Percentiles rank a stretch among this genome's conserved stretches.
phyloP scores from a whole-genome alignment of 805 yeast genomes.

The Hanseniaspora vineae region DNA sequence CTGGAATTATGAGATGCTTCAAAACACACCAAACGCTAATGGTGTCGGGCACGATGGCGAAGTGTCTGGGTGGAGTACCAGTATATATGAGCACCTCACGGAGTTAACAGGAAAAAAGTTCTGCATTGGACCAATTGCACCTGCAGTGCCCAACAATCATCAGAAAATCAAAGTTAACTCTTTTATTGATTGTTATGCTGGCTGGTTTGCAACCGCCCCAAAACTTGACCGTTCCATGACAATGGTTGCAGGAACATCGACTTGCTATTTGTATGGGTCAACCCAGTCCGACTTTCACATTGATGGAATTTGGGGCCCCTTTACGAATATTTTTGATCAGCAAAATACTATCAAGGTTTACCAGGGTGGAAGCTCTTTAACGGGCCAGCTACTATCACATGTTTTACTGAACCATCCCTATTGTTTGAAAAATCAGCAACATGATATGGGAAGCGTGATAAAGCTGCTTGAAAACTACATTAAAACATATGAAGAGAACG shows the following conservation, averaged over 20 bases:
- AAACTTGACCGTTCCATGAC: slow-evolving; percentile 21
- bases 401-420: slow-evolving; percentile 32
- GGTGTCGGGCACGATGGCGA: slow-evolving; percentile 43
- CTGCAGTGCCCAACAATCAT: background rate
- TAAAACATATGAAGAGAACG: background rate
- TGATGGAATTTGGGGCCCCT: slow-evolving; percentile 54
- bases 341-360: slow-evolving; percentile 22
- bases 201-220: slow-evolving; percentile 32
- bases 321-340: slow-evolving; percentile 23
- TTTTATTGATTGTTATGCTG: slow-evolving; percentile 50
- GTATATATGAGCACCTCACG: slow-evolving; percentile 1
- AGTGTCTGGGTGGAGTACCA: slow-evolving; percentile 37
- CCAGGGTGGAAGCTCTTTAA: slow-evolving; percentile 47
- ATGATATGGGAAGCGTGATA: background rate
- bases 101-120: too few relatives aligned
- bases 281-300: slow-evolving; percentile 7
- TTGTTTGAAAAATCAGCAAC: slow-evolving; percentile 2
- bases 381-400: slow-evolving; percentile 40
- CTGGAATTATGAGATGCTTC: slow-evolving; percentile 5
- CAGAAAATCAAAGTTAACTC: slow-evolving; percentile 2
- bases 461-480: background rate
- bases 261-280: slow-evolving; percentile 34
- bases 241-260: slow-evolving; percentile 52
- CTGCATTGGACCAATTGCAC: slow-evolving; percentile 17
- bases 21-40: slow-evolving; percentile 8